Evolutionary conservation across 148 eudicot genomes (phyloP).

Genomic region (Amaranthus cruentus): DNA sequence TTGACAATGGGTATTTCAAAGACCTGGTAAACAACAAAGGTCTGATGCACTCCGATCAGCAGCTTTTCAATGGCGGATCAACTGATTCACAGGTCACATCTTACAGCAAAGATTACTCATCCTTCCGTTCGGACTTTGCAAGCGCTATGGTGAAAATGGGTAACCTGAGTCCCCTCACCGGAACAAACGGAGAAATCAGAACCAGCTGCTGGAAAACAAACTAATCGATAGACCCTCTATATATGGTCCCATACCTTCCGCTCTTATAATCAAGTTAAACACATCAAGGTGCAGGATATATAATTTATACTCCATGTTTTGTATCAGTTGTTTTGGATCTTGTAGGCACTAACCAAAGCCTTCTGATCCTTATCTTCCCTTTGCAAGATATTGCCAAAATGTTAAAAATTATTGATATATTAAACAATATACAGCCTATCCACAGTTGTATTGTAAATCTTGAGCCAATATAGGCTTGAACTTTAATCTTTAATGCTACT

Average conservation of each 20-base stretch:
- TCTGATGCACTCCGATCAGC: slow-evolving; percentile 18
- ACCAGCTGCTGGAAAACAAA: slow-evolving; percentile 41
- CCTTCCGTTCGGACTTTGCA: slow-evolving; percentile 46
- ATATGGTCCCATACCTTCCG: neutral
- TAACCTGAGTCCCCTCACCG: slow-evolving; percentile 49
- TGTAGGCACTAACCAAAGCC: neutral
- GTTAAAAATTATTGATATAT: neutral
- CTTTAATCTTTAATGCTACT: too few species aligned
- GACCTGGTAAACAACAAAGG: slow-evolving; percentile 17
- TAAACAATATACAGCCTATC: too few species aligned
- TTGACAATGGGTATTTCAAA: slow-evolving; percentile 16
- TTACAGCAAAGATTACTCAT: slow-evolving; percentile 30
- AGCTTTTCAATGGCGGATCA: slow-evolving; percentile 21
- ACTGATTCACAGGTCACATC: slow-evolving; percentile 40
- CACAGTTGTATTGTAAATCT: too few species aligned
- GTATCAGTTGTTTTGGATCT: neutral
- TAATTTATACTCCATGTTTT: too few species aligned
- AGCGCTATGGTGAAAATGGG: slow-evolving; percentile 58
- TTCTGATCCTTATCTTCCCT: neutral
- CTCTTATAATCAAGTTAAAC: neutral
- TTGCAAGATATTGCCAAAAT: neutral
- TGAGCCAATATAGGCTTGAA: too few species aligned
- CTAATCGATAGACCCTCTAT: neutral
- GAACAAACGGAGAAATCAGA: slow-evolving; percentile 48
- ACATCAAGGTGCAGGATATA: too few species aligned